A percentile compares a stretch with the other conserved stretches of the same genome.
Conservation (phyloP, 2,329 filamentous ascomycete species). For the Fusarium sp. region DNA sequence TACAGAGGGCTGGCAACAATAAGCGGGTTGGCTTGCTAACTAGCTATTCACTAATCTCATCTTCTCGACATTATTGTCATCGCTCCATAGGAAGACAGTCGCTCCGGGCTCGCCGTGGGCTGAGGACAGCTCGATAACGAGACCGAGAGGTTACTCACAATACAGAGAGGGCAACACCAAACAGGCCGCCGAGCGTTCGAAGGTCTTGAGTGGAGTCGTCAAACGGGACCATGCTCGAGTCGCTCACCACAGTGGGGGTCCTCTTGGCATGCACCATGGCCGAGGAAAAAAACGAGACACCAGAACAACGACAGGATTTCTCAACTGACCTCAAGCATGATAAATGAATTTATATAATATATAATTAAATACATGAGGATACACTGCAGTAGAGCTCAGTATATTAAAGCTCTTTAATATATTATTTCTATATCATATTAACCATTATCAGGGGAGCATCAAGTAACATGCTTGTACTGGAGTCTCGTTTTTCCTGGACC, state of each 20-base stretch:
- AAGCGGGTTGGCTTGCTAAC: neutral
- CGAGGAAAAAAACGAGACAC: neutral
- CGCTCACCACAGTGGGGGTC: slow-evolving; percentile 38
- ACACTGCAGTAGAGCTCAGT: too few species aligned
- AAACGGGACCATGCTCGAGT: slow-evolving; percentile 24
- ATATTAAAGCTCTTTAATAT: too few species aligned
- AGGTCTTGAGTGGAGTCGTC: slow-evolving; percentile 39
- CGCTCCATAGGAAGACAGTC: neutral
- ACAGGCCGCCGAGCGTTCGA: slow-evolving; percentile 36
- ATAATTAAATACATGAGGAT: too few species aligned
- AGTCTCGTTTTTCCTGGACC: neutral
- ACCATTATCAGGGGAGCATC: too few species aligned
- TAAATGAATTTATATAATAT: too few species aligned
- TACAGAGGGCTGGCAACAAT: neutral
- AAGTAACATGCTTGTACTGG: neutral
- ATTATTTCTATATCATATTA: too few species aligned
- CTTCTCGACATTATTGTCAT: neutral
- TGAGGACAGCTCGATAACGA: slow-evolving; percentile 8
- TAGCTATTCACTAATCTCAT: neutral
- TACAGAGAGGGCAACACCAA: slow-evolving; percentile 29
- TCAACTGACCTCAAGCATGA: too few species aligned
- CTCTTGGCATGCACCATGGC: slow-evolving; percentile 21
- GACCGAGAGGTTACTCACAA: slow-evolving; percentile 3
- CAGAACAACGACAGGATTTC: neutral
- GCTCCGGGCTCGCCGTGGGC: slow-evolving; percentile 3